These are phyloP conservation scores for Rutidosis leptorrhynchoides DNA, from an alignment of 129 eudicot genomes.

Conservation along the genomic window DNA sequence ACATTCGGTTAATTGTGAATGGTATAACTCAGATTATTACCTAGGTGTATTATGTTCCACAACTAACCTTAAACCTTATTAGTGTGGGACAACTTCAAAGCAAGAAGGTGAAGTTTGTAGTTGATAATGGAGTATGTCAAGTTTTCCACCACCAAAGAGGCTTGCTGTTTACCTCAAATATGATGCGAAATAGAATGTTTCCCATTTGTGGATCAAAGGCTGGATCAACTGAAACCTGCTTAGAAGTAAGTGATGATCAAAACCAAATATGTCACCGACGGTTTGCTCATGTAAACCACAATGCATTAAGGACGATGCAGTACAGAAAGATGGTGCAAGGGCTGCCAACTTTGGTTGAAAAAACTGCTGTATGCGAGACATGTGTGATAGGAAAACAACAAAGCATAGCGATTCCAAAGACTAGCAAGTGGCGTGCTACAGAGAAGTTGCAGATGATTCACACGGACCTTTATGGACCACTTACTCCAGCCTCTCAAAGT, in stretches of 20 bases:
- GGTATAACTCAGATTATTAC: neutral
- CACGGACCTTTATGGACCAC: conserved; percentile 10
- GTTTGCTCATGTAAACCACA: conserved; percentile 4
- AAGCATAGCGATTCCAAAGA: neutral
- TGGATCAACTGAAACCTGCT: neutral
- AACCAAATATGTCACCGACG: neutral
- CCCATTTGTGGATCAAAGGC: neutral
- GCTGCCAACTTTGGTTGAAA: neutral
- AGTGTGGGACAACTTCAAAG: conserved; percentile 3
- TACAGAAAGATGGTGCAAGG: neutral
- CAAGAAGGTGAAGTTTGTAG: neutral
- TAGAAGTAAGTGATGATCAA: neutral
- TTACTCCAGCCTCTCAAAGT: too few species aligned
- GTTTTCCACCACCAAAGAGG: conserved; percentile 6
- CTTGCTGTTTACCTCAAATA: neutral
- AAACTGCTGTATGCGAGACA: neutral
- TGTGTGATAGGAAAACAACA: conserved; percentile 9
- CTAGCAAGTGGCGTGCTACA: neutral
- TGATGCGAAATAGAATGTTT: conserved; percentile 2
- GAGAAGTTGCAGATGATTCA: neutral
- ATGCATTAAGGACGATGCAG: neutral
- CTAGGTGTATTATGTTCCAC: neutral
- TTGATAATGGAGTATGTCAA: neutral
- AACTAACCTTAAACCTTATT: neutral
- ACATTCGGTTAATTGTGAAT: neutral